Percentiles rank a stretch among this genome's conserved stretches.
These are phyloP conservation scores for Lepidium africanum DNA, from an alignment of 345 rosid species.

Conservation along the genomic window DNA sequence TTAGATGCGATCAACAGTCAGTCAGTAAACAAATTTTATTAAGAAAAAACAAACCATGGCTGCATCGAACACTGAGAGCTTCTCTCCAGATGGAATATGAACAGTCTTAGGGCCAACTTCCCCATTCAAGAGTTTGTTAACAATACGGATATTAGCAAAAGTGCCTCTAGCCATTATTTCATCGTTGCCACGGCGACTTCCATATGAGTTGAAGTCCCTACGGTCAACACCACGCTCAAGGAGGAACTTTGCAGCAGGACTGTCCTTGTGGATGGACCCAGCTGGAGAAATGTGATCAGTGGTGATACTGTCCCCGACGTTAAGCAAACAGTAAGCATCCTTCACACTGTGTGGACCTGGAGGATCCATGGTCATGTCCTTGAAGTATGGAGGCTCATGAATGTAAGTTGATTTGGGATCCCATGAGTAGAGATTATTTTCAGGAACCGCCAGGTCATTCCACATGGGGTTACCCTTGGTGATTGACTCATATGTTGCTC, in stretches of 20 bases:
- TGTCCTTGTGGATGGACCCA: slow-evolving; percentile 93
- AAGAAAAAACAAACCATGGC: slow-evolving; percentile 52
- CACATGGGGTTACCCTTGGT: slow-evolving; percentile 96
- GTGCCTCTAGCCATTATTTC: slow-evolving; percentile 98
- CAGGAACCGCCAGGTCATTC: slow-evolving; percentile 73
- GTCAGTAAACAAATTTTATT: background rate
- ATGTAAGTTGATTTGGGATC: slow-evolving; percentile 89
- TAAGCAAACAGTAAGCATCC: slow-evolving; percentile 90
- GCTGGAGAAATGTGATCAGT: slow-evolving; percentile 99
- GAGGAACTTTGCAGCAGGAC: slow-evolving; percentile 88
- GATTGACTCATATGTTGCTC: slow-evolving; percentile 81
- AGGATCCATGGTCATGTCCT: slow-evolving; percentile 85
- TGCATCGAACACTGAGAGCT: slow-evolving; percentile 85
- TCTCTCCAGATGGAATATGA: slow-evolving; percentile 94
- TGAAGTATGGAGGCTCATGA: slow-evolving; percentile 97
- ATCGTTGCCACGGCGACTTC: slow-evolving; percentile 98
- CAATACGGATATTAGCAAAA: slow-evolving; percentile 95
- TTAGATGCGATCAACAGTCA: background rate
- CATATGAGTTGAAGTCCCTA: slow-evolving; percentile 92
- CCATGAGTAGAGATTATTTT: slow-evolving; percentile 59
- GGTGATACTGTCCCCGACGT: slow-evolving; percentile 95
- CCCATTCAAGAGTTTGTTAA: slow-evolving; percentile 90
- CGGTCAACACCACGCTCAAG: slow-evolving; percentile 66
- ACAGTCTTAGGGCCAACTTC: slow-evolving; percentile 95
- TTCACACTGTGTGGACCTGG: slow-evolving; percentile 87